Conservation (phyloP, 345 rosid genomes). For the Conringia planisiliqua region DNA sequence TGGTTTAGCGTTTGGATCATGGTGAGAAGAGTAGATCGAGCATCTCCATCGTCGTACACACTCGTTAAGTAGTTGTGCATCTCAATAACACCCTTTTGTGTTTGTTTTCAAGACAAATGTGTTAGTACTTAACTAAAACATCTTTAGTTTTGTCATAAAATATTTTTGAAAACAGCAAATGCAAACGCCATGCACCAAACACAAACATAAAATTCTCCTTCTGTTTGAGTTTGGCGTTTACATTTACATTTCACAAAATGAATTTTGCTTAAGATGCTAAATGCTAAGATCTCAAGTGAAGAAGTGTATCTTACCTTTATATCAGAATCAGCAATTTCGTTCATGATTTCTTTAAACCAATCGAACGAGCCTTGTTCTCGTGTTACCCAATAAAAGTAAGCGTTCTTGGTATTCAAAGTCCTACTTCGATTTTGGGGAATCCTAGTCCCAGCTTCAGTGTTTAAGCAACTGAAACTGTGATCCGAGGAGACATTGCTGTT, state of each 20-base stretch:
- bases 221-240: background rate
- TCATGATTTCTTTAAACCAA: conserved; percentile 81
- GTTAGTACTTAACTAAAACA: background rate
- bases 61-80: conserved; percentile 98
- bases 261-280: background rate
- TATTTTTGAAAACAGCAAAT: background rate
- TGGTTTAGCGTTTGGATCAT: conserved; percentile 95
- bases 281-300: background rate
- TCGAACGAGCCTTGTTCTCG: conserved; percentile 81
- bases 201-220: background rate
- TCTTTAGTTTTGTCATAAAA: background rate
- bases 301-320: conserved; percentile 34
- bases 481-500: conserved; percentile 49
- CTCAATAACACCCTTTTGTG: conserved; percentile 73
- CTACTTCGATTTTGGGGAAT: conserved; percentile 44
- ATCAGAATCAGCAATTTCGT: conserved; percentile 68
- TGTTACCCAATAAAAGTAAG: conserved; percentile 88
- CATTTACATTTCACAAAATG: background rate
- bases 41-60: conserved; percentile 83
- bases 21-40: conserved; percentile 54
- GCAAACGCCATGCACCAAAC: background rate
- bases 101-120: background rate
- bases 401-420: conserved; percentile 45
- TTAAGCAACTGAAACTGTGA: conserved; percentile 46
- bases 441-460: conserved; percentile 28